Evolutionary conservation across 495 filamentous ascomycete species (phyloP).

Genomic region (Penicillium maclennaniae): DNA sequence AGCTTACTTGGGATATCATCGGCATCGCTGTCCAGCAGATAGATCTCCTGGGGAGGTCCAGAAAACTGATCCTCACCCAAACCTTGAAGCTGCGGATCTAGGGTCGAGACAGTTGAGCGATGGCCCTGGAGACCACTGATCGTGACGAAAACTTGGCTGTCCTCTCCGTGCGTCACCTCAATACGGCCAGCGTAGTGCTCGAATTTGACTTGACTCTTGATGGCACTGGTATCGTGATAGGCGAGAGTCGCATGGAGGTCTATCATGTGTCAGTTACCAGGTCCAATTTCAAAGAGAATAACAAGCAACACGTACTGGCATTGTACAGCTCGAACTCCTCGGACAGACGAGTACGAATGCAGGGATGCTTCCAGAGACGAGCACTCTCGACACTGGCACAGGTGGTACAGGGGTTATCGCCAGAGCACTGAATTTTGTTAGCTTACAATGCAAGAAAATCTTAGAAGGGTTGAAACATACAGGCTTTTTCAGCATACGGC

Average conservation of each 20-base stretch:
- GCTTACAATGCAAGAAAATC: not conserved
- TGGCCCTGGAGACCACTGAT: conserved; percentile 50
- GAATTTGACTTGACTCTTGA: conserved; percentile 55
- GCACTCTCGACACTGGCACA: conserved; percentile 74
- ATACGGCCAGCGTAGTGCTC: conserved; percentile 56
- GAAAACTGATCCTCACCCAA: conserved; percentile 45
- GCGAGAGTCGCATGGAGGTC: conserved; percentile 65
- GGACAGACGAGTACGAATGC: conserved; percentile 69
- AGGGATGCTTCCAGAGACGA: conserved; percentile 75
- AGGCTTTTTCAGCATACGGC: conserved; percentile 81
- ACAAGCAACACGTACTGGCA: conserved; percentile 44
- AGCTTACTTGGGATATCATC: conserved; percentile 66
- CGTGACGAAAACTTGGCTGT: conserved; percentile 49
- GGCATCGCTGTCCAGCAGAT: conserved; percentile 60
- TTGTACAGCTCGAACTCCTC: conserved; percentile 72
- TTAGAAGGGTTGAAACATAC: conserved; percentile 25
- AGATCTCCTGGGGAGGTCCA: conserved; percentile 40
- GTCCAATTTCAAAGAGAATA: not conserved
- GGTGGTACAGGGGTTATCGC: conserved; percentile 75
- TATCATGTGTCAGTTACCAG: conserved; percentile 22
- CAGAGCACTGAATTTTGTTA: conserved; percentile 55
- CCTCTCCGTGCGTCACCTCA: conserved; percentile 66
- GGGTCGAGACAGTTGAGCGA: conserved; percentile 39
- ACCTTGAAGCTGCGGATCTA: conserved; percentile 53
- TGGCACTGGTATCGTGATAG: conserved; percentile 57